phyloP scores from a whole-genome alignment of 73 alveolate species.

The Paramecium biaurelia region DNA sequence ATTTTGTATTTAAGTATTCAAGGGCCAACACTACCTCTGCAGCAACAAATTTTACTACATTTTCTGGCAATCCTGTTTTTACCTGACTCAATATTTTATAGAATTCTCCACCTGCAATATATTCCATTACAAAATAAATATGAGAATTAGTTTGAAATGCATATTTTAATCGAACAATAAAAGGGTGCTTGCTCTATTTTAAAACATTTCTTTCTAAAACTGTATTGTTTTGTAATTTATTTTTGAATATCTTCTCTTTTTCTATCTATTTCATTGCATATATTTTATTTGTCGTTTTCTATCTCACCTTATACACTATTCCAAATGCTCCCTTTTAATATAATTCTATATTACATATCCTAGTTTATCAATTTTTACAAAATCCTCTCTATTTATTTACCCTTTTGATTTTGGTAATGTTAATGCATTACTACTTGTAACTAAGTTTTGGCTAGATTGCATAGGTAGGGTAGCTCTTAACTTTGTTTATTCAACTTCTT shows the following conservation, averaged over 20 bases:
- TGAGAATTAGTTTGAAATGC: conserved; percentile 86
- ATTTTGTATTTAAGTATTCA: conserved; percentile 57
- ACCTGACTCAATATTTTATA: not conserved
- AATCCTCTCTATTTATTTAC: not conserved
- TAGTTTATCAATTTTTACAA: not conserved
- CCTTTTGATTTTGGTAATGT: not conserved
- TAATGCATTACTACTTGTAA: not conserved
- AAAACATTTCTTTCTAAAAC: conserved; percentile 87
- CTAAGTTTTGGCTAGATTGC: not conserved
- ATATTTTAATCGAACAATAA: conserved; percentile 80
- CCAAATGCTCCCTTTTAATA: conserved; percentile 91
- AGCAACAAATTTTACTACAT: conserved; percentile 61
- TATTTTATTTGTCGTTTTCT: conserved; percentile 75
- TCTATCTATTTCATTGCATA: conserved; percentile 90
- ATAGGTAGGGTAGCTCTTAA: not conserved
- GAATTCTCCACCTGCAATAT: conserved; percentile 60
- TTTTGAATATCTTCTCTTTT: conserved; percentile 75
- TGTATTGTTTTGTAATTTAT: conserved; percentile 82
- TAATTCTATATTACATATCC: not conserved
- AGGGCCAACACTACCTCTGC: conserved; percentile 66
- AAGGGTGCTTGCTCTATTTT: conserved; percentile 80
- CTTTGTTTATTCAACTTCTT: not conserved
- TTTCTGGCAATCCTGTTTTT: conserved; percentile 54
- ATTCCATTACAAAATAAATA: conserved; percentile 87
- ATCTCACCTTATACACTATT: conserved; percentile 86